Conservation (phyloP, 306 rosid species). For the Prunus armeniaca region DNA sequence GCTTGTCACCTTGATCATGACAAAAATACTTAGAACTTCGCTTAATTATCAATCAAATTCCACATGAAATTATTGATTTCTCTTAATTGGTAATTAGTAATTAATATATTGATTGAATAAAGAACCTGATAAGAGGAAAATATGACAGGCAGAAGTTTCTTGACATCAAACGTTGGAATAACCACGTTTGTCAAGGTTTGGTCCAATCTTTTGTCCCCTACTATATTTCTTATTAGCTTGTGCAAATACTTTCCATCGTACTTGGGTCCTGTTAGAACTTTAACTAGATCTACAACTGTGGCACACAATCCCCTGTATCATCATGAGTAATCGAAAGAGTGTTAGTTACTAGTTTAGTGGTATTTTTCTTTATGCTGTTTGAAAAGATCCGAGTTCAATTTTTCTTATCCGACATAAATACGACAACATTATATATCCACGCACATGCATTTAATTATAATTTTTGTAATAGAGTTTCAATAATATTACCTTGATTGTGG, state of each 20-base stretch:
- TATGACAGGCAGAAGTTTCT: conserved; percentile 28
- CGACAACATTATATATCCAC: too few relatives aligned
- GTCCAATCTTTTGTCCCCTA: conserved; percentile 20
- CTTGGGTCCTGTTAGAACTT: conserved; percentile 32
- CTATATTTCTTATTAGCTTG: neutral
- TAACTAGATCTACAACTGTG: neutral
- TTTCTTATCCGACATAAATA: too few relatives aligned
- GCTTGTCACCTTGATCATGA: neutral
- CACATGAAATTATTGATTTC: neutral
- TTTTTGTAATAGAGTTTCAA: neutral
- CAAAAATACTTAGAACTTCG: neutral
- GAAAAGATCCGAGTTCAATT: too few relatives aligned
- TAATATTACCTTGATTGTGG: conserved; percentile 19
- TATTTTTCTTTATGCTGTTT: too few relatives aligned
- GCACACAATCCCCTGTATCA: conserved; percentile 33
- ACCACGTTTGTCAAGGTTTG: conserved; percentile 34
- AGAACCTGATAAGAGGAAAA: conserved; percentile 24
- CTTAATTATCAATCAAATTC: neutral
- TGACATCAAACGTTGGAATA: conserved; percentile 26
- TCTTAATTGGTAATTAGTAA: neutral
- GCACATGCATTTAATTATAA: too few relatives aligned
- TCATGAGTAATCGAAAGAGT: neutral
- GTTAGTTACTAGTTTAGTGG: neutral
- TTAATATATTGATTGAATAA: neutral
- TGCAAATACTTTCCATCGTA: conserved; percentile 29